Base-by-base conservation (phyloP, 257 asterid genomes). In the Nicotiana tomentosiformis region DNA sequence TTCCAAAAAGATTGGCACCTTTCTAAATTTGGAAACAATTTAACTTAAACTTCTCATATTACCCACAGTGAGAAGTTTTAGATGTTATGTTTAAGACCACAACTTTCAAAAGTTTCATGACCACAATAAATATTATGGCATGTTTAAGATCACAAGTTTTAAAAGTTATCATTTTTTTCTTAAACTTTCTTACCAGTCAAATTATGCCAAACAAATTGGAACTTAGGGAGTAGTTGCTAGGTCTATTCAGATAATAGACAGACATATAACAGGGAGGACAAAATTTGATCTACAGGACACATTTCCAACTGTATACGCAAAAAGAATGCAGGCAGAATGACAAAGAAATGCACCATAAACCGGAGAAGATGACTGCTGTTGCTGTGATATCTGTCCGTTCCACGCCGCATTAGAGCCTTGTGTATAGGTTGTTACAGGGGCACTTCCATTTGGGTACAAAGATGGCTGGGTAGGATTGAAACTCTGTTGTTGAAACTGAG, bases 301-400 rank as follows among this genome's bases (percentile, higher is more conserved):
- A 46, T 72, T 72, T 72, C 39, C 49, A 49, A 74, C 23, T 74
- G 29, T 7, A 49, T 7, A 49, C 26, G 7, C 55, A 15, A 80
- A 23, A 32, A 49, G 43, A 81, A 66, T 23, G 80, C 39, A 61
- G 35, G 32, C 56, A n/a, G 35, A 35, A 57, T 33, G 83, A 66
- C 39, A 57, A 84, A 78, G 84, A 56, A 62, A 62, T 29, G 87
- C 86, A 95, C 98, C 96, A 83, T 95, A 91, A 85, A 77, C 91
- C 18, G 97, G 94, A 18, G 95, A 93, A 70, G 93, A 66, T 66
- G 92, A 95, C 85, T 92, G 98, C 87, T 92, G 96, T 51, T 93
- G 98, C 81, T 84, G 94, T 72, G 90, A 78, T 60, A 87, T 86
- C 86, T 89, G 93, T 57, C 89, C 91, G 83, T 88, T 90, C 99